Evolutionary conservation across 208 protist genomes (phyloP).

Genomic region (Naegleria lovaniensis): DNA sequence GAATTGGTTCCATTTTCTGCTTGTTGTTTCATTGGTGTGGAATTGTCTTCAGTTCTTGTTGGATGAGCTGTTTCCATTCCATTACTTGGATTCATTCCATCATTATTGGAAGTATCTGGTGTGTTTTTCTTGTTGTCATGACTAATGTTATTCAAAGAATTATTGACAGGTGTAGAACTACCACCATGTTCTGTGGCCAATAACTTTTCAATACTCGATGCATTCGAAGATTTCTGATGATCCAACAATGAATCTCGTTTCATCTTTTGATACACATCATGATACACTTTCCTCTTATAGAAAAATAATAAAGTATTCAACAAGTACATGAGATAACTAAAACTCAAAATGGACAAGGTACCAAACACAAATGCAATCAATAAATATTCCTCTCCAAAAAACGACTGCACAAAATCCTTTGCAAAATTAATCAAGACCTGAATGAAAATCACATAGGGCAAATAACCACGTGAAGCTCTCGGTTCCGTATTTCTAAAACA

Average conservation of each 20-base stretch:
- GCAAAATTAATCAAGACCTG: not conserved
- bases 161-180: too few relatives aligned
- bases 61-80: too few relatives aligned
- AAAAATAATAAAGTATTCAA: not conserved
- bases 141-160: too few relatives aligned
- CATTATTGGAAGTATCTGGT: too few relatives aligned
- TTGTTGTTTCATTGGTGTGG: too few relatives aligned
- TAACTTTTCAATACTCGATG: too few relatives aligned
- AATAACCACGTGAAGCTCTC: not conserved
- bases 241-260: not conserved
- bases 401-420: not conserved
- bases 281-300: not conserved
- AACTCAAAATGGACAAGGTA: not conserved
- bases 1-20: too few relatives aligned
- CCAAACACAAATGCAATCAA: not conserved
- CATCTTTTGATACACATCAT: not conserved
- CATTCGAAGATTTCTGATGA: not conserved
- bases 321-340: not conserved
- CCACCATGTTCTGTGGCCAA: too few relatives aligned
- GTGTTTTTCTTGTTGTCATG: too few relatives aligned
- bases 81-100: too few relatives aligned
- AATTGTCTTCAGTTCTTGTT: too few relatives aligned
- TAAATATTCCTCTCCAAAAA: not conserved
- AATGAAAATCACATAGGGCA: not conserved
- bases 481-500: not conserved